These are phyloP conservation scores for Suillus brevipes DNA, from an alignment of 768 basidiomycete species.

Conservation along the genomic window DNA sequence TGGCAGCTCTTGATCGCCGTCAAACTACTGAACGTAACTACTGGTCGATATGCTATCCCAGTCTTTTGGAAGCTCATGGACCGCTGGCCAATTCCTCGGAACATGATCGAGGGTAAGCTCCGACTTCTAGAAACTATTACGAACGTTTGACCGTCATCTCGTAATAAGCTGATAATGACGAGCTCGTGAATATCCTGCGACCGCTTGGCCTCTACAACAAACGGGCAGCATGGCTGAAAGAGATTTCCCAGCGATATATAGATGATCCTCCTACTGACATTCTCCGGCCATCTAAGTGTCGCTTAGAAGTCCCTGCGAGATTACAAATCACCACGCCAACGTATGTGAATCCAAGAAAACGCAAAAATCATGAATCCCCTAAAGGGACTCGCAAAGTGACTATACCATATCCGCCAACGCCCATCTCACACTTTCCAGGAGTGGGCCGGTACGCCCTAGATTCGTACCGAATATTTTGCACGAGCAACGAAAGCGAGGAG, in stretches of 20 bases:
- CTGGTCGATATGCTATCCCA: conserved; percentile 63
- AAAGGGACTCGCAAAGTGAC: background rate
- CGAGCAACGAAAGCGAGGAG: conserved; percentile 31
- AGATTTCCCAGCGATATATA: conserved; percentile 53
- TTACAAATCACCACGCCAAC: background rate
- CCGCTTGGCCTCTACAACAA: conserved; percentile 61
- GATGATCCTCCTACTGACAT: conserved; percentile 40
- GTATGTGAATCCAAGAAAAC: conserved; percentile 3
- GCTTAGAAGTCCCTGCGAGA: background rate
- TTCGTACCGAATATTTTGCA: conserved; percentile 72
- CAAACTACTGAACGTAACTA: conserved; percentile 69
- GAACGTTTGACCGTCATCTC: background rate
- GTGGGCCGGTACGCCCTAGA: conserved; percentile 73
- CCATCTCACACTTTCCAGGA: conserved; percentile 61
- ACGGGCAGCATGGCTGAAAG: conserved; percentile 56
- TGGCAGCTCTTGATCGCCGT: conserved; percentile 73
- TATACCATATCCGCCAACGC: conserved; percentile 44
- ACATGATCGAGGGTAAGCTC: conserved; percentile 52
- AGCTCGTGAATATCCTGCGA: conserved; percentile 47
- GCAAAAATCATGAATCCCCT: background rate
- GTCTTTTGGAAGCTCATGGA: conserved; percentile 58
- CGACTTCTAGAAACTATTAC: background rate
- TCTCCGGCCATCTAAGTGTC: conserved; percentile 30
- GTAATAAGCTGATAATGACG: conserved; percentile 40
- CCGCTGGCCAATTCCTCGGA: conserved; percentile 58